phyloP scores from a whole-genome alignment of 2,329 filamentous ascomycete genomes.

The Apiospora hydei region DNA sequence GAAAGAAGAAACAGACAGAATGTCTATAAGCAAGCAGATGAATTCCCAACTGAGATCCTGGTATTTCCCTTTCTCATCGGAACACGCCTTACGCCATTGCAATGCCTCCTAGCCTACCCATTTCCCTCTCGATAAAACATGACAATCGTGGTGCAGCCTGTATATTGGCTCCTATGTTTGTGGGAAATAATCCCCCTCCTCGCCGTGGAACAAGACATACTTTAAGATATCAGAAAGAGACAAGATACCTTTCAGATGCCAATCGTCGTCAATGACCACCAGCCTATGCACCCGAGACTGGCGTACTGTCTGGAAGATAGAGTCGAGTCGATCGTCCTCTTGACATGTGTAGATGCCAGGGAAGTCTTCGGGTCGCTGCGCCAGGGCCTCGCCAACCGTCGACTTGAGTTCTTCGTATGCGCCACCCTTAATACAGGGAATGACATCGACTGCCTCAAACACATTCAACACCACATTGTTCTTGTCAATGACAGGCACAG shows the following conservation, averaged over 20 bases:
- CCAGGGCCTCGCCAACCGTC: constrained; percentile 86
- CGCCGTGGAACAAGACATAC: constrained; percentile 86
- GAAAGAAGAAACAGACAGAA: not conserved
- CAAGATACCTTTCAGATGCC: constrained; percentile 84
- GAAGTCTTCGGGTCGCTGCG: constrained; percentile 88
- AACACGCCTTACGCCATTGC: constrained; percentile 44
- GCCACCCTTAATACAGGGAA: constrained; percentile 92
- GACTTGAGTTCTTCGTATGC: constrained; percentile 89
- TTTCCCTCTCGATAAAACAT: constrained; percentile 24
- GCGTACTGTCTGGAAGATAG: constrained; percentile 95
- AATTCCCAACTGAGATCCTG: constrained; percentile 30
- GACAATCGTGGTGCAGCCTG: not conserved
- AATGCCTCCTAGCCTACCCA: constrained; percentile 35
- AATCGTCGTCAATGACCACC: constrained; percentile 90
- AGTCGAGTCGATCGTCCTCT: constrained; percentile 88
- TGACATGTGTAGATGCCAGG: constrained; percentile 97
- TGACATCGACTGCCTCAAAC: constrained; percentile 97
- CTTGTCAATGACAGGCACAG: constrained; percentile 88
- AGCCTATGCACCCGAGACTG: constrained; percentile 93
- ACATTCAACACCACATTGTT: constrained; percentile 86
- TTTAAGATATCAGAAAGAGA: constrained; percentile 96
- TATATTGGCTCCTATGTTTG: constrained; percentile 22
- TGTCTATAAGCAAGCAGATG: constrained; percentile 27
- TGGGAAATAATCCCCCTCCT: constrained; percentile 60
- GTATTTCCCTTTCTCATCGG: constrained; percentile 33